Conservation (phyloP, 2,329 filamentous ascomycete genomes). For the Pseudocercospora ulei region DNA sequence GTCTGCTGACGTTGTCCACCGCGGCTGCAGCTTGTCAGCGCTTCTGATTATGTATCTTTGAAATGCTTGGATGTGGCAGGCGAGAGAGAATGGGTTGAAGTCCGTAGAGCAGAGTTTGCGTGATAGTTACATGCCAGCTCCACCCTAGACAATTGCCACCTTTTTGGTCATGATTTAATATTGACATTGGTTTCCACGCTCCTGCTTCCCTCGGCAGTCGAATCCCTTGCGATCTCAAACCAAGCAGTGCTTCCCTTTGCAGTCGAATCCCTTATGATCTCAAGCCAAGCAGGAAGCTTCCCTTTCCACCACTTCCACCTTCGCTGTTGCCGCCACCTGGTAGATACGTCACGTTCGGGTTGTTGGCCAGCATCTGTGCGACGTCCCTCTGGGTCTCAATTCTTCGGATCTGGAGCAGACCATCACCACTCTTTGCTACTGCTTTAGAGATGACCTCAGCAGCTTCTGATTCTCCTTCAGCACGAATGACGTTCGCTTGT, state of each 20-base stretch:
- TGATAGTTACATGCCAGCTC: too few species aligned
- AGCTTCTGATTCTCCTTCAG: conserved; percentile 93
- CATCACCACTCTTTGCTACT: conserved; percentile 85
- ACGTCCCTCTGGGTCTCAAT: conserved; percentile 97
- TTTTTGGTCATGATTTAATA: too few species aligned
- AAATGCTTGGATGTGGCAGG: too few species aligned
- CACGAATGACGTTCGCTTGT: conserved; percentile 95
- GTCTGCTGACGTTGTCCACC: too few species aligned
- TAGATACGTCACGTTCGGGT: conserved; percentile 93
- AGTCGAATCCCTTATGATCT: conserved; percentile 40
- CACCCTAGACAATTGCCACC: too few species aligned
- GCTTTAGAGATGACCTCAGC: conserved; percentile 92
- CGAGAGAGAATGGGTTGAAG: too few species aligned
- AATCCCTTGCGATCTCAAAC: too few species aligned
- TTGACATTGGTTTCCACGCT: too few species aligned
- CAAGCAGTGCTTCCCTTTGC: not conserved
- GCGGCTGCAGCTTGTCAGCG: too few species aligned
- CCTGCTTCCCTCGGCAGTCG: too few species aligned
- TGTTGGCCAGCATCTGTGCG: conserved; percentile 74
- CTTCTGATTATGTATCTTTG: too few species aligned
- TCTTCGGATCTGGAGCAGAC: conserved; percentile 87
- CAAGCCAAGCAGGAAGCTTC: conserved; percentile 58
- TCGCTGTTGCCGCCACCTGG: conserved; percentile 57
- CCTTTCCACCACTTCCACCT: conserved; percentile 45
- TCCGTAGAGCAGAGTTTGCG: too few species aligned